Evolutionary conservation across 2,329 filamentous ascomycete species (phyloP), one percentile per base, ranked within the genome.

Genomic region (Shiraia sp.): DNA sequence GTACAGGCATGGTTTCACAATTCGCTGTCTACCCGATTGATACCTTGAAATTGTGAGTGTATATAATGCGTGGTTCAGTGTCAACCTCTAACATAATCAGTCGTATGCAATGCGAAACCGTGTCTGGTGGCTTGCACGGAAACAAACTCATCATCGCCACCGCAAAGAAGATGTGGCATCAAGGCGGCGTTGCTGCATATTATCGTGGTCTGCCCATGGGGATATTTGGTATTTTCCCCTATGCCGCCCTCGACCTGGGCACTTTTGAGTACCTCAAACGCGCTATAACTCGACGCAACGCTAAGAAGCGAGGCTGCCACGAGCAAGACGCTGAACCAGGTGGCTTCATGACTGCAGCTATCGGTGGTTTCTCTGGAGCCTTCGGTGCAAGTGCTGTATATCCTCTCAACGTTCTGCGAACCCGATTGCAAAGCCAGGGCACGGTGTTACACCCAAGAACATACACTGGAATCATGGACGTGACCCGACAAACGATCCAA

Each of bases 121-220:
- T 97, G 9, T 79, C 87, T 58, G 91, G 88, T 25, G 93, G 93
- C 15, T 78, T 88, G 6, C 87, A 81, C 48, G 93, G 93, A 36
- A 92, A 91, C 55, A 82, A 82, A 7, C 81, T 99, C 23, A 88
- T 99, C 49, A 73, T 84, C 19, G 83, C 87, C 34, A 97, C 92
- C 1, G 88, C 88, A 2, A 79, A 81, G 65, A 95, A 90, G 67
- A 96, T 99, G 86, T 90, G 85, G 76, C 79, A 78, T 28, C 81
- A 84, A 45, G 87, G 88, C 44, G 89, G 89, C 15, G 55, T 91
- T 19, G 76, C 81, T 23, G 79, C 88, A 6, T 92, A 90, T 50
- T 99, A 97, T 69, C 89, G 92, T 39, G 93, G 93, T 28, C 79
- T 99, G 24, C 91, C 90, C 0, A 93, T 97, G 81, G 93, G 93